A percentile compares a stretch with the other conserved stretches of the same genome.
phyloP scores from a whole-genome alignment of 1,284 basidiomycete genomes.

The Athelia sp. region DNA sequence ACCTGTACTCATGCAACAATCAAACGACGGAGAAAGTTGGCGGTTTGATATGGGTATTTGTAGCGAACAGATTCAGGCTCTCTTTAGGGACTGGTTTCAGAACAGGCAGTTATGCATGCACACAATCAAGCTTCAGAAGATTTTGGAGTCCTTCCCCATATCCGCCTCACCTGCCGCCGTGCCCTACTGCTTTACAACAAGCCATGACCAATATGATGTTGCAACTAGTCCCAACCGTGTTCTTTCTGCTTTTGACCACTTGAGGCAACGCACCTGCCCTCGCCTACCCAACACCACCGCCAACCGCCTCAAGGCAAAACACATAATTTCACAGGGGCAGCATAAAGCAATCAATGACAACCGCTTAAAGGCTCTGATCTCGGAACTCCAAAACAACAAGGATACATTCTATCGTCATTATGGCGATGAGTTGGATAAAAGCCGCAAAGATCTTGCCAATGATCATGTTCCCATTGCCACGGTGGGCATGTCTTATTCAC shows the following conservation, averaged over 20 bases:
- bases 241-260: not conserved
- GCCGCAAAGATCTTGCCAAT: not conserved
- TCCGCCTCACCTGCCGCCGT: not conserved
- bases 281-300: no score
- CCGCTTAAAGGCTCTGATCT: not conserved
- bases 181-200: not conserved
- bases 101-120: not conserved
- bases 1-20: not conserved
- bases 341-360: no score
- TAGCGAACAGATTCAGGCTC: not conserved
- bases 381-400: not conserved
- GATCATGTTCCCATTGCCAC: not conserved
- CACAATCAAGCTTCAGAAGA: not conserved
- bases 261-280: not conserved
- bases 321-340: no score
- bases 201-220: not conserved
- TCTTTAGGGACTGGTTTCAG: not conserved
- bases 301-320: no score
- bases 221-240: not conserved
- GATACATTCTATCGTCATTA: not conserved
- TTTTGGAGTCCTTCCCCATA: not conserved
- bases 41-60: slow-evolving; percentile 3
- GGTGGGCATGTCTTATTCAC: not conserved
- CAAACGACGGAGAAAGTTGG: not conserved
- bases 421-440: not conserved